phyloP scores from a whole-genome alignment of 305 asterid species.

The Withania somnifera region DNA sequence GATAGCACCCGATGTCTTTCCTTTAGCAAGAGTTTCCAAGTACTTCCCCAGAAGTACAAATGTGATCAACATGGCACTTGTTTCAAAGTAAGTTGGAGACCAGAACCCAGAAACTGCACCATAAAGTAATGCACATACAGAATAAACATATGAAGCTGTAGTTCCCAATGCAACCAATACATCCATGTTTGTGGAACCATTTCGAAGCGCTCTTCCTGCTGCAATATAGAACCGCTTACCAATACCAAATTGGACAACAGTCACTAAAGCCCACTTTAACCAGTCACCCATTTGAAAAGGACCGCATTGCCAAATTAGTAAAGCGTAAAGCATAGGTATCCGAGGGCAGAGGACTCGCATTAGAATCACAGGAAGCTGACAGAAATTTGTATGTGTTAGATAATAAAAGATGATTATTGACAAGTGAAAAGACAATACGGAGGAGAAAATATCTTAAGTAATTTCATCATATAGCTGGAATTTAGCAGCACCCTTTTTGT shows the following conservation, averaged over 20 bases:
- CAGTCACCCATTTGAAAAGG: constrained; percentile 99
- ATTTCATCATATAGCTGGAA: neutral
- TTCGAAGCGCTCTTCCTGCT: constrained; percentile 93
- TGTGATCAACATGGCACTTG: constrained; percentile 96
- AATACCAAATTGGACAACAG: constrained; percentile 78
- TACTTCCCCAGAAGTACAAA: constrained; percentile 94
- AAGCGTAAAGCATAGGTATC: constrained; percentile 75
- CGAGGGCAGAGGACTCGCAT: constrained; percentile 89
- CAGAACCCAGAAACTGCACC: constrained; percentile 88
- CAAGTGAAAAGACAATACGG: neutral
- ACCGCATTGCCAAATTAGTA: constrained; percentile 81
- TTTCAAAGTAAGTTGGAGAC: constrained; percentile 95
- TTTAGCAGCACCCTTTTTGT: neutral
- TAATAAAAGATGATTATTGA: neutral
- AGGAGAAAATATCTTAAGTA: neutral
- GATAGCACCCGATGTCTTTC: constrained; percentile 96
- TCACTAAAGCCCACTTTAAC: constrained; percentile 91
- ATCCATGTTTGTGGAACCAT: constrained; percentile 98
- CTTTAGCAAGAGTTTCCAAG: constrained; percentile 91
- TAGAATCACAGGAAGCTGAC: constrained; percentile 82
- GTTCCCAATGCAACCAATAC: constrained; percentile 96
- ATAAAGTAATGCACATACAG: constrained; percentile 80
- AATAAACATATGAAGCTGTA: constrained; percentile 90
- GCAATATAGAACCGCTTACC: constrained; percentile 98
- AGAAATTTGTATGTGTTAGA: constrained; percentile 18